Evolutionary conservation across 2,329 filamentous ascomycete genomes (phyloP).

Genomic region (Botrytis cinerea): DNA sequence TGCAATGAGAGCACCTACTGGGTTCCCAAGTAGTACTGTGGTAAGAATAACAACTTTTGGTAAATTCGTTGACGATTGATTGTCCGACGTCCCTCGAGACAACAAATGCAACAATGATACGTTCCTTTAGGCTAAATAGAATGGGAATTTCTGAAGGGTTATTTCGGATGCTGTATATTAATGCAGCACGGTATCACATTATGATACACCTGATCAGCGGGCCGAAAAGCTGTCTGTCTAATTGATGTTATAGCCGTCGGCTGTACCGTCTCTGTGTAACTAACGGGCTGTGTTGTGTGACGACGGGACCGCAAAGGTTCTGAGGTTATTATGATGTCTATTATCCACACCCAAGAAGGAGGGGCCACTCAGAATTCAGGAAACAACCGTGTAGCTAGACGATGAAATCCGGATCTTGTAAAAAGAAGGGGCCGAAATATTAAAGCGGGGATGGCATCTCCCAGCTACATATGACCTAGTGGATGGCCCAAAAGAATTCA

Average conservation of each 20-base stretch:
- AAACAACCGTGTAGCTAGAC: not conserved
- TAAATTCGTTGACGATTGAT: not conserved
- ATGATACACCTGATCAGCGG: not conserved
- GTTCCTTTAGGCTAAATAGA: constrained; percentile 18
- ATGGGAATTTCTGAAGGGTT: not conserved
- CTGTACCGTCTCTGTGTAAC: not conserved
- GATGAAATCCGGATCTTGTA: constrained; percentile 1
- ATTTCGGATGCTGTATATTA: not conserved
- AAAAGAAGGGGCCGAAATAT: constrained; percentile 4
- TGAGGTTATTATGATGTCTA: not conserved
- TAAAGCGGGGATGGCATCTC: not conserved
- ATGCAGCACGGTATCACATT: not conserved
- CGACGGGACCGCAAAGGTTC: not conserved
- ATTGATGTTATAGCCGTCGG: not conserved
- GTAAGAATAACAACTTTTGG: not conserved
- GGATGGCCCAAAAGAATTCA: not conserved
- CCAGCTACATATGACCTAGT: not conserved
- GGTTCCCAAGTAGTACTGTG: not conserved
- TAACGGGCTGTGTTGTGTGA: not conserved
- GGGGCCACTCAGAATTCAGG: not conserved
- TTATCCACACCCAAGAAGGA: not conserved
- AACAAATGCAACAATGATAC: not conserved
- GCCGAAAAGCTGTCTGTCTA: not conserved
- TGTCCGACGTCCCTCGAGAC: not conserved
- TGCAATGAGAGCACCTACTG: not conserved